Evolutionary conservation across 768 basidiomycete genomes (phyloP).

Genomic region (Sistotremastrum suecicum): DNA sequence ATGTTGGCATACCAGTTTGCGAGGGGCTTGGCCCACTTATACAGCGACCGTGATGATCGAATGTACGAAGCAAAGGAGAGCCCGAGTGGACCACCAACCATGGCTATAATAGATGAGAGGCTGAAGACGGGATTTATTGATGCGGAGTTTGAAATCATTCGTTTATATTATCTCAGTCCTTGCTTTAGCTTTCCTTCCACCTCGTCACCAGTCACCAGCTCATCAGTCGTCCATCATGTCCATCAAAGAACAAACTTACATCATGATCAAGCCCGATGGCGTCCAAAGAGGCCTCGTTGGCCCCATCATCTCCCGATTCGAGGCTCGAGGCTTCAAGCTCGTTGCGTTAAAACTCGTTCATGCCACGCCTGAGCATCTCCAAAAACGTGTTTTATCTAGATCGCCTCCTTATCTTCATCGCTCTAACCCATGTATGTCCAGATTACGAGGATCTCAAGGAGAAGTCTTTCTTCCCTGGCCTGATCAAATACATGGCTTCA

Average conservation of each 20-base stretch:
- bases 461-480: conserved; percentile 91
- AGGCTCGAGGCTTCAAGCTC: conserved; percentile 97
- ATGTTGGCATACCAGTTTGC: conserved; percentile 73
- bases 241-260: conserved; percentile 81
- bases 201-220: conserved; percentile 8
- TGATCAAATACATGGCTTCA: conserved; percentile 92
- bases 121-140: conserved; percentile 27
- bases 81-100: conserved; percentile 32
- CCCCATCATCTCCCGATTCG: conserved; percentile 91
- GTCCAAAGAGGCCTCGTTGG: conserved; percentile 94
- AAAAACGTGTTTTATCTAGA: conserved; percentile 48
- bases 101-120: conserved; percentile 10
- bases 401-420: not conserved
- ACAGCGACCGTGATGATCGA: conserved; percentile 52
- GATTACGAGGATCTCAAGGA: conserved; percentile 94
- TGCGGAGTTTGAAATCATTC: not conserved
- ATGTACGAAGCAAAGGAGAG: conserved; percentile 66
- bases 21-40: conserved; percentile 56
- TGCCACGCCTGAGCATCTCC: conserved; percentile 70
- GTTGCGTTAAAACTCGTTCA: conserved; percentile 85
- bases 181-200: conserved; percentile 14
- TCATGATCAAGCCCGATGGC: conserved; percentile 99
- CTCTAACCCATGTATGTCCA: conserved; percentile 16
- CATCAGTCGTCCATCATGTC: conserved; percentile 38
- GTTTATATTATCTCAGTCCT: conserved; percentile 11